Percentiles rank a stretch among this genome's conserved stretches.
These are phyloP conservation scores for Keithomyces neogunnii DNA, from an alignment of 2,329 filamentous ascomycete genomes.

Conservation along the genomic window DNA sequence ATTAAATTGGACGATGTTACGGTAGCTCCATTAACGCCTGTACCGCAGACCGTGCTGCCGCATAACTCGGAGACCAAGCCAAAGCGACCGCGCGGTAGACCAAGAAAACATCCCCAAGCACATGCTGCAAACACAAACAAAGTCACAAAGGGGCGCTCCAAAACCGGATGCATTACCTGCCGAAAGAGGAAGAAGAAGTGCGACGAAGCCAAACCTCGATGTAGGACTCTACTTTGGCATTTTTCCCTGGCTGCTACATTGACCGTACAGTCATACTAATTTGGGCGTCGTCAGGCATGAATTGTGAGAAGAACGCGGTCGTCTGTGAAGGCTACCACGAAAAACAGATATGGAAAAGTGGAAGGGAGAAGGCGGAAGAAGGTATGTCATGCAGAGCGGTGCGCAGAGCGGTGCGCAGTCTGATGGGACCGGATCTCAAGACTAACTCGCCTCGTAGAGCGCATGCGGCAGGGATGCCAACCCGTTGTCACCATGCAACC, in stretches of 20 bases:
- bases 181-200: conserved; percentile 66
- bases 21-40: conserved; percentile 24
- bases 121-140: conserved; percentile 54
- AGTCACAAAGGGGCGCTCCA: conserved; percentile 66
- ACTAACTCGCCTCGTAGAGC: conserved; percentile 30
- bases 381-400: conserved; percentile 30
- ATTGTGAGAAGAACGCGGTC: conserved; percentile 89
- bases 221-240: conserved; percentile 26
- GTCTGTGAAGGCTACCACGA: conserved; percentile 81
- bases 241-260: conserved; percentile 2
- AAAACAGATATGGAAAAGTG: conserved; percentile 80
- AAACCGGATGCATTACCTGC: conserved; percentile 61
- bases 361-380: conserved; percentile 67
- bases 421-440: not conserved
- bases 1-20: conserved; percentile 45
- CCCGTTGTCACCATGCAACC: conserved; percentile 50
- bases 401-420: not conserved
- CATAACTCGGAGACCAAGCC: conserved; percentile 28
- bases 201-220: conserved; percentile 59
- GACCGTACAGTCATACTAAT: conserved; percentile 7
- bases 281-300: conserved; percentile 50
- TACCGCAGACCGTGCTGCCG: conserved; percentile 11
- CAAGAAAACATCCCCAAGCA: conserved; percentile 68
- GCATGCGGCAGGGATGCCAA: conserved; percentile 37
- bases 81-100: conserved; percentile 68